phyloP scores from a whole-genome alignment of 192 early-diverging fungal genomes.

The Borealophlyctis nickersoniae region DNA sequence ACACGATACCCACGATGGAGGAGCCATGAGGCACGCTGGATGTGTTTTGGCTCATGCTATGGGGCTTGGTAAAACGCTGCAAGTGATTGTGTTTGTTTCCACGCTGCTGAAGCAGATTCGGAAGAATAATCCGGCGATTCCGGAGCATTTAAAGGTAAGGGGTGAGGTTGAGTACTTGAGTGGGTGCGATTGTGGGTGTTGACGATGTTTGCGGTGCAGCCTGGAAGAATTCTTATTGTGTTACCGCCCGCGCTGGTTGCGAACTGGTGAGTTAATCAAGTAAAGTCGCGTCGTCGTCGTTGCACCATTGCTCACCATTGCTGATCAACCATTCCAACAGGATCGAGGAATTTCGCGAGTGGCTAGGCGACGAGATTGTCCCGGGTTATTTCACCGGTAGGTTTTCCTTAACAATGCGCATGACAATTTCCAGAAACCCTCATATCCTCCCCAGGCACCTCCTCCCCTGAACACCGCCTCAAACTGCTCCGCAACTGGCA shows the following conservation, averaged over 20 bases:
- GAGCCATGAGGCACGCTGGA: conserved; percentile 41
- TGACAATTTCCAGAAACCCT: too few species aligned
- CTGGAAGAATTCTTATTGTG: conserved; percentile 65
- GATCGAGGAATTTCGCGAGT: too few species aligned
- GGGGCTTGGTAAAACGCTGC: conserved; percentile 85
- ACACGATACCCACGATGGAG: conserved; percentile 21
- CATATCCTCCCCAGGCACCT: too few species aligned
- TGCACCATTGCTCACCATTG: too few species aligned
- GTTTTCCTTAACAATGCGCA: too few species aligned
- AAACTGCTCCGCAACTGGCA: conserved; percentile 52
- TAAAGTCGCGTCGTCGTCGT: too few species aligned
- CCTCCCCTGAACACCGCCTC: too few species aligned
- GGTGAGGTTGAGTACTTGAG: not conserved
- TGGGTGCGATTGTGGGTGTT: conserved; percentile 2
- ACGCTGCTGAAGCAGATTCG: conserved; percentile 65
- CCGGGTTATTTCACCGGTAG: too few species aligned
- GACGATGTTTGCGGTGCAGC: too few species aligned
- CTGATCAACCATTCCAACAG: too few species aligned
- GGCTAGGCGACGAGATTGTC: too few species aligned
- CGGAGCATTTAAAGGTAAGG: conserved; percentile 47
- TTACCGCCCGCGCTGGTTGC: conserved; percentile 64
- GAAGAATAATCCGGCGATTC: conserved; percentile 47
- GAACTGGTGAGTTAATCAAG: conserved; percentile 79
- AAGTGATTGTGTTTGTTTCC: conserved; percentile 69
- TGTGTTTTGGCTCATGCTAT: conserved; percentile 82